Evolutionary conservation across 495 filamentous ascomycete genomes (phyloP).

Genomic region (Podospora pseudocomata): DNA sequence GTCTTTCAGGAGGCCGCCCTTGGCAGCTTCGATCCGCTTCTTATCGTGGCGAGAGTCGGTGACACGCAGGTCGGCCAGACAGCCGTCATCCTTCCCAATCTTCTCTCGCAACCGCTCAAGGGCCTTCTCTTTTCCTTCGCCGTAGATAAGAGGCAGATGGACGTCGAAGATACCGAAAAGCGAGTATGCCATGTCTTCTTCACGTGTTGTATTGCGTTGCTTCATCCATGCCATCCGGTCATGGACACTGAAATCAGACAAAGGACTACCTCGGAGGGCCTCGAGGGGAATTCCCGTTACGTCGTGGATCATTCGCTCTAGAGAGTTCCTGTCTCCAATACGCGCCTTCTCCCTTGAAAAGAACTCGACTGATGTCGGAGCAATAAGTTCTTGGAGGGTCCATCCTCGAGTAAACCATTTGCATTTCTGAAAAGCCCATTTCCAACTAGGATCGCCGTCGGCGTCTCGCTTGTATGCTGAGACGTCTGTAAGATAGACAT

Average conservation of each 20-base stretch:
- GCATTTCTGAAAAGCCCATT: conserved; percentile 1
- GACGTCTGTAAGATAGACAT: conserved; percentile 18
- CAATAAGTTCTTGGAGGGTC: background rate
- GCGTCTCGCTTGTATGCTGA: conserved; percentile 8
- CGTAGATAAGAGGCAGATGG: background rate
- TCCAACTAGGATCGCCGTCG: background rate
- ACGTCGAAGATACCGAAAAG: conserved; percentile 10
- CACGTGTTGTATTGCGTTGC: background rate
- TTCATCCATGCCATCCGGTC: background rate
- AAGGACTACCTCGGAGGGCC: background rate
- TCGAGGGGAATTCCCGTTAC: conserved; percentile 6
- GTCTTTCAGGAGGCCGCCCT: conserved; percentile 35
- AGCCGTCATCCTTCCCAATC: background rate
- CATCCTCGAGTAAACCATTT: background rate
- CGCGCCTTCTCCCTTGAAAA: background rate
- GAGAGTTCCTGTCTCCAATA: conserved; percentile 1
- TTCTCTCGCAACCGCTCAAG: conserved; percentile 4
- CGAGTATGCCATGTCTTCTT: conserved; percentile 9
- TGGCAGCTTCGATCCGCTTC: conserved; percentile 36
- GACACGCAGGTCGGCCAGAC: background rate
- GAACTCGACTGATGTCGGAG: conserved; percentile 4
- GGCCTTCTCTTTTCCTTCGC: conserved; percentile 5
- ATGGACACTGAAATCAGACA: conserved; percentile 1
- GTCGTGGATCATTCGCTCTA: background rate
- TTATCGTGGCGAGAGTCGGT: conserved; percentile 27